Evolutionary conservation across 2,329 filamentous ascomycete genomes (phyloP).

Genomic region (Didymellaceae sp.): DNA sequence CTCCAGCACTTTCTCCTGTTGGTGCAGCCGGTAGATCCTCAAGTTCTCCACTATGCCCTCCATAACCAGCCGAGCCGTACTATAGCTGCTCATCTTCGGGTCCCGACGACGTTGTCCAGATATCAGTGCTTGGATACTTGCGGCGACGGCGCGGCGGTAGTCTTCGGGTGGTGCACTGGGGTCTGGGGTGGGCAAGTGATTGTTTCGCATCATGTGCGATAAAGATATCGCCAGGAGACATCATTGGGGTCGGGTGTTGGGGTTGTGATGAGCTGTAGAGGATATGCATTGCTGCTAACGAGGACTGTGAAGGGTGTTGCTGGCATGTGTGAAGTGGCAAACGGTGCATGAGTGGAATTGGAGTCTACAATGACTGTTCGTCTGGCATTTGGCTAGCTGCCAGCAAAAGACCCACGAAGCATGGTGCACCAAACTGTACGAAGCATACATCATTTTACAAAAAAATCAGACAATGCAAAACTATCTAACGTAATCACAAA

Average conservation of each 20-base stretch:
- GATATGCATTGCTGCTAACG: background rate
- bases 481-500: background rate
- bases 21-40: slow-evolving; percentile 23
- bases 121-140: slow-evolving; percentile 21
- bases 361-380: too few species aligned
- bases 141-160: slow-evolving; percentile 18
- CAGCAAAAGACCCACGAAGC: too few species aligned
- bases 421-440: background rate
- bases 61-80: slow-evolving; percentile 22
- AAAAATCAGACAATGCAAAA: background rate
- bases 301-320: background rate
- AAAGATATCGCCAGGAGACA: background rate
- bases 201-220: background rate
- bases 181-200: background rate
- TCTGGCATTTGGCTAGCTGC: too few species aligned
- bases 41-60: slow-evolving; percentile 31
- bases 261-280: too few species aligned
- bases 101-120: slow-evolving; percentile 15
- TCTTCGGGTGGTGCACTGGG: background rate
- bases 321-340: background rate
- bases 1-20: too few species aligned
- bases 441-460: background rate
- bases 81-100: slow-evolving; percentile 12
- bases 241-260: too few species aligned
- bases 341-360: too few species aligned